These are phyloP conservation scores for Gracilariopsis chorda DNA, from an alignment of 23 red algal genomes.

Conservation along the genomic window DNA sequence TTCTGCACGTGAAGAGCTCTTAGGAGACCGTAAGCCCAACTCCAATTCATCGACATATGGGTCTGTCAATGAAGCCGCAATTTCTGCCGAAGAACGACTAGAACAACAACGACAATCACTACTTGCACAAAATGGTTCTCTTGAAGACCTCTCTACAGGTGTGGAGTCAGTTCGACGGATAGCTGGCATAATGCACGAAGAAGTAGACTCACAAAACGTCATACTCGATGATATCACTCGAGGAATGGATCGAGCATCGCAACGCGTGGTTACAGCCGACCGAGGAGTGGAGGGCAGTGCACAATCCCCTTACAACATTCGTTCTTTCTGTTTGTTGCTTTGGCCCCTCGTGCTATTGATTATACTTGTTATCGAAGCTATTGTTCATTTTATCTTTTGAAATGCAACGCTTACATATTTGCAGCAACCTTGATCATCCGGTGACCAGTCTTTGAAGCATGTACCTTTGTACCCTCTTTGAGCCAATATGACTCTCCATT, in stretches of 20 bases:
- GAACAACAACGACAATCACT: not conserved
- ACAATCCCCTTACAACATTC: conserved; percentile 7
- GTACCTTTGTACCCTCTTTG: too few species aligned
- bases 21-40: not conserved
- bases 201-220: conserved; percentile 12
- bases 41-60: not conserved
- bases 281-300: not conserved
- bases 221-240: conserved; percentile 5
- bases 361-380: conserved; percentile 26
- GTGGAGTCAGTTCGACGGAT: not conserved
- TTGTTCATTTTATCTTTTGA: conserved; percentile 33
- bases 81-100: not conserved
- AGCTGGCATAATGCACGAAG: conserved; percentile 11
- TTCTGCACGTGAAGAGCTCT: conserved; percentile 1
- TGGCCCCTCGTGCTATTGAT: conserved; percentile 33
- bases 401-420: too few species aligned
- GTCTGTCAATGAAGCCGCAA: not conserved
- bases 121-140: not conserved
- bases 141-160: not conserved
- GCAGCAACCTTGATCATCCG: too few species aligned
- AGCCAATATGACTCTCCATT: too few species aligned
- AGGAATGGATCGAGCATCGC: not conserved
- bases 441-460: too few species aligned
- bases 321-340: not conserved
- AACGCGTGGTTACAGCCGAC: not conserved